phyloP scores from a whole-genome alignment of 208 protist genomes.

The Crithidia brevicula region DNA sequence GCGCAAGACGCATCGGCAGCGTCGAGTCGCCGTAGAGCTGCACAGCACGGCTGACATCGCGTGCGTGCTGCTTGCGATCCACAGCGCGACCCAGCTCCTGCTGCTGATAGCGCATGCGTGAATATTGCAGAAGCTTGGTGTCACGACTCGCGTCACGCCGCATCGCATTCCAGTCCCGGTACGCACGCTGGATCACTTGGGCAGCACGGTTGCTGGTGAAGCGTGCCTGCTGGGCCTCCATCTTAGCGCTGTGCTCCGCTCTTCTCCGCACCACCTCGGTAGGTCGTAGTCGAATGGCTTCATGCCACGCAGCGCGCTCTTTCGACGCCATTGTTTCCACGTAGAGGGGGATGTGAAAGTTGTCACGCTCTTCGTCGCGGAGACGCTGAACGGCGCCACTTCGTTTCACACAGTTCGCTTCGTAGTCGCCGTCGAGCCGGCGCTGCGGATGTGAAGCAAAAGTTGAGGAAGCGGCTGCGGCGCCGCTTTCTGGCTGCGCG shows the following conservation, averaged over 20 bases:
- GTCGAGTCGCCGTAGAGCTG: constrained; percentile 45
- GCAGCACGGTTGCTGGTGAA: constrained; percentile 51
- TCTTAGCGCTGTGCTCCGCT: constrained; percentile 40
- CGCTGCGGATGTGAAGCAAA: too few species aligned
- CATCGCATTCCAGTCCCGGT: constrained; percentile 56
- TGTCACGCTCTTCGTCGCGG: constrained; percentile 50
- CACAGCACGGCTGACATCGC: constrained; percentile 18
- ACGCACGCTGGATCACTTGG: constrained; percentile 65
- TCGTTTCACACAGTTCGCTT: constrained; percentile 27
- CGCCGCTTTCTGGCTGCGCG: background rate
- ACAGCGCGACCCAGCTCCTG: constrained; percentile 39
- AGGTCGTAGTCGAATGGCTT: constrained; percentile 50
- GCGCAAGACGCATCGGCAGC: constrained; percentile 2
- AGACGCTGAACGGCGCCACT: constrained; percentile 27
- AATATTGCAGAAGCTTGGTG: constrained; percentile 43
- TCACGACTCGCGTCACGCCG: constrained; percentile 44
- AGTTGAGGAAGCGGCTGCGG: background rate
- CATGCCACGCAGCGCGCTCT: constrained; percentile 45
- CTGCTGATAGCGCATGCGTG: constrained; percentile 55
- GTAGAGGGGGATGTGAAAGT: constrained; percentile 67
- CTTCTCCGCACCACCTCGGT: constrained; percentile 55
- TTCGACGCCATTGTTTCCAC: constrained; percentile 48
- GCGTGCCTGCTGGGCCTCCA: constrained; percentile 37
- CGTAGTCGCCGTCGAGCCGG: constrained; percentile 40
- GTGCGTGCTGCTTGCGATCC: constrained; percentile 28